Evolutionary conservation across 345 rosid species (phyloP).

Genomic region (Hypericum perforatum): DNA sequence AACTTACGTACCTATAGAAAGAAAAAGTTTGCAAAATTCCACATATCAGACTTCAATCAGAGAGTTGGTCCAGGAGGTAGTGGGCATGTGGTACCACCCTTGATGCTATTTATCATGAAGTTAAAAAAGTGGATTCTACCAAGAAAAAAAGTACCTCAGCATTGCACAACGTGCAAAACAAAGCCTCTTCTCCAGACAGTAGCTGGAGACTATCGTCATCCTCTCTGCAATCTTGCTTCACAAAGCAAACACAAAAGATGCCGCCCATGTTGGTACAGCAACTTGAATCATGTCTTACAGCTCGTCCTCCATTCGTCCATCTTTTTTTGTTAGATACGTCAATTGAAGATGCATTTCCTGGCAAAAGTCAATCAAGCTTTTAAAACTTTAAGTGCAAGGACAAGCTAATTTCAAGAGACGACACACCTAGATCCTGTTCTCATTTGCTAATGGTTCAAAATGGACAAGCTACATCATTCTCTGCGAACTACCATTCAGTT

Average conservation of each 20-base stretch:
- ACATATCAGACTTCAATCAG: too few relatives aligned
- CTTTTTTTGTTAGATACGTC: constrained; percentile 44
- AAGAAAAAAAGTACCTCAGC: constrained; percentile 45
- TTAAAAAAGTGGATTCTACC: not conserved
- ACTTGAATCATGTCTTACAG: constrained; percentile 32
- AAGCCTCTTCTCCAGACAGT: constrained; percentile 54
- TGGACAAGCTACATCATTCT: too few relatives aligned
- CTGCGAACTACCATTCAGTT: too few relatives aligned
- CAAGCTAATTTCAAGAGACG: too few relatives aligned
- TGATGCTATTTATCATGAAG: not conserved
- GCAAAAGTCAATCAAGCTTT: constrained; percentile 12
- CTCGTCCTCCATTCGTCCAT: constrained; percentile 29
- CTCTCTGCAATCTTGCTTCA: constrained; percentile 57
- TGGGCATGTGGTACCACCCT: not conserved
- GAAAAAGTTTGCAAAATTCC: too few relatives aligned
- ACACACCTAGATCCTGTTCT: too few relatives aligned
- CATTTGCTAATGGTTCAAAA: too few relatives aligned
- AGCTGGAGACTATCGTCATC: constrained; percentile 39
- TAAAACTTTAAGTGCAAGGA: not conserved
- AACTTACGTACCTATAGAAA: constrained; percentile 59
- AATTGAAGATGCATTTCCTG: constrained; percentile 39
- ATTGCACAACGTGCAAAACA: constrained; percentile 88
- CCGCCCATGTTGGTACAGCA: constrained; percentile 39
- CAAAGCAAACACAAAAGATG: constrained; percentile 55
- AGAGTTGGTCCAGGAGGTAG: not conserved